Base-by-base conservation (phyloP, 176 grass and related monocot species). In the Cenchrus fungigraminus region DNA sequence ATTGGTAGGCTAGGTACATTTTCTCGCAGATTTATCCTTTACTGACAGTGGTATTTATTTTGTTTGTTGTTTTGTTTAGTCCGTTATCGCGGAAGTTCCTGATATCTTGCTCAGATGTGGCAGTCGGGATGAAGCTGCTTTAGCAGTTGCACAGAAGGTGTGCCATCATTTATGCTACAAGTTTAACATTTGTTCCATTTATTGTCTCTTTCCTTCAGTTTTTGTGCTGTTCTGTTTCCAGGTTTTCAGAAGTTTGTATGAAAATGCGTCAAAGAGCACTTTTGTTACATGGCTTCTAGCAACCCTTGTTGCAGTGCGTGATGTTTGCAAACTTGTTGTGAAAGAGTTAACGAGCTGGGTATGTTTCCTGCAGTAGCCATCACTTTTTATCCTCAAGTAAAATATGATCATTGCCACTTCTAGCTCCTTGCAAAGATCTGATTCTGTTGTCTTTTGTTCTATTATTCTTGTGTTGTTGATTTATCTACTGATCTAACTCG, bases 341-440 rank as follows among this genome's bases (percentile, higher is more conserved):
- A 95, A 95, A 89, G 95, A 95, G 89, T 73, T 98, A 78, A 98
- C 95, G n/a, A 95, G 85, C 69, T 98, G 93, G 95, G 93, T 98
- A 92, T 78, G 79, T 83, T 52, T 68, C 69, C 75, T 5, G 45
- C 37, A 85, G 29, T 12, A 81, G 17, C 61, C 53, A 87, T 71
- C 5, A 4, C 78, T 5, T 65, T 74, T 79, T 91, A 62, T 90
- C 78, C 29, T 45, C 65, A 54, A 84, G 46, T 86, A 86, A 81
- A 44, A 78, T 85, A 8, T 91, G 31, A 13, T 9, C 71, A 22
- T 57, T 29, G 74, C 9, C 46, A n/a, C 6, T 19, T 62, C 4
- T 65, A 45, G 43, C 7, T 82, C 45, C 16, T 67, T 37, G 14
- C 19, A 49, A 83, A 53, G 54, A 54, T 88, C 53, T 63, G 42